These are phyloP conservation scores for Quercus alba DNA, from an alignment of 306 rosid species.

Conservation along the genomic window DNA sequence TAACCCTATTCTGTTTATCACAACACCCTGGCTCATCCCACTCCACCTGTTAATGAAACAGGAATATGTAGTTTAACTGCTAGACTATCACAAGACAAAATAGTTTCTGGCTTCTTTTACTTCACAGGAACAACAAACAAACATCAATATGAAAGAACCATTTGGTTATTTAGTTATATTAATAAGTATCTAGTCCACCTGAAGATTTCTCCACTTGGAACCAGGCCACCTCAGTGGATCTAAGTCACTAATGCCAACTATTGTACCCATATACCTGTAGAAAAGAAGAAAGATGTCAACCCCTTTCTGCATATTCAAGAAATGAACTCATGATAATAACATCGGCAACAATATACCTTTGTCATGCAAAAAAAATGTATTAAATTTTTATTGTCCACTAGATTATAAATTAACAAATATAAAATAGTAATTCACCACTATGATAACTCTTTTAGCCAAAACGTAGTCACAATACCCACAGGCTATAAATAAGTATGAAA, in stretches of 20 bases:
- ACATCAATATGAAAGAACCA: neutral
- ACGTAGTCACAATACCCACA: neutral
- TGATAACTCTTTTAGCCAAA: neutral
- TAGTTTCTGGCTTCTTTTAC: neutral
- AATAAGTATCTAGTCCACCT: conserved; percentile 38
- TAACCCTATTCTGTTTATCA: conserved; percentile 86
- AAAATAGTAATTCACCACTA: neutral
- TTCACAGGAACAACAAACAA: neutral
- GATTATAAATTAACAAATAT: neutral
- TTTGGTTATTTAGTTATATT: neutral
- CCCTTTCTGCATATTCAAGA: neutral
- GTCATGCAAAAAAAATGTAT: neutral
- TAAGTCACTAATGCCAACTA: conserved; percentile 70
- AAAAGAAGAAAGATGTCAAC: conserved; percentile 16
- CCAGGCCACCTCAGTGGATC: conserved; percentile 98
- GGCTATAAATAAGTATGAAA: neutral
- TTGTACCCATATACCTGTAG: conserved; percentile 90
- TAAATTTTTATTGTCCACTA: neutral
- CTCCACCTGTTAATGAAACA: conserved; percentile 56
- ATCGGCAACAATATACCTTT: neutral
- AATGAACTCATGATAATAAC: neutral
- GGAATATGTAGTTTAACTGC: neutral
- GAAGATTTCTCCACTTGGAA: conserved; percentile 97
- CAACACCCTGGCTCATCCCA: conserved; percentile 99
- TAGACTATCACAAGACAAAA: neutral